These are phyloP conservation scores for Coemansia biformis DNA, from an alignment of 192 early-diverging fungal species.

Conservation along the genomic window DNA sequence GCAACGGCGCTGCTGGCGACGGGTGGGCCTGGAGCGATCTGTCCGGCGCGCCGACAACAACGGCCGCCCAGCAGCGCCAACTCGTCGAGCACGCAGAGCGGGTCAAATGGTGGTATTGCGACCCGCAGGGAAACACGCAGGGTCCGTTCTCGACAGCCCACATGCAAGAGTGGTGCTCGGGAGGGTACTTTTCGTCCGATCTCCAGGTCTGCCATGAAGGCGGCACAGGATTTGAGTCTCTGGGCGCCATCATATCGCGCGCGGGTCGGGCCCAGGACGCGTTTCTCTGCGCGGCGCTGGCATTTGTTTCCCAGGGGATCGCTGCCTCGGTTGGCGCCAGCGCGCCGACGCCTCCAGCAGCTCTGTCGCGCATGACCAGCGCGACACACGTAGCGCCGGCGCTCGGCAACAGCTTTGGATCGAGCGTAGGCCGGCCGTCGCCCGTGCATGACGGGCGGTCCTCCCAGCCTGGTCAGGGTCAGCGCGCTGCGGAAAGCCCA, in stretches of 20 bases:
- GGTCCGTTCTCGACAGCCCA: slow-evolving; percentile 83
- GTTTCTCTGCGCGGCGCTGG: slow-evolving; percentile 56
- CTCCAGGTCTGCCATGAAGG: slow-evolving; percentile 80
- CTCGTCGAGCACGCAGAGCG: slow-evolving; percentile 39
- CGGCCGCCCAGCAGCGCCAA: slow-evolving; percentile 7
- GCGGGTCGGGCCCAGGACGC: slow-evolving; percentile 64
- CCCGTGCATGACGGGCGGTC: background rate
- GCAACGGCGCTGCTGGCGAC: slow-evolving; percentile 7
- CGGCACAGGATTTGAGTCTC: slow-evolving; percentile 71
- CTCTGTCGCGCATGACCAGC: slow-evolving; percentile 30
- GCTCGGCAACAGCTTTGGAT: background rate
- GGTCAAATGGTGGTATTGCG: slow-evolving; percentile 76
- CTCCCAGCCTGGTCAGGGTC: background rate
- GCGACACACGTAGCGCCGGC: slow-evolving; percentile 4
- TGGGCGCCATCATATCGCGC: slow-evolving; percentile 61
- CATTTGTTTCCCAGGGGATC: slow-evolving; percentile 10
- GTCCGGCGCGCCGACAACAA: background rate
- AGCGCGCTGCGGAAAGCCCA: background rate
- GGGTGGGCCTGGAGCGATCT: slow-evolving; percentile 16
- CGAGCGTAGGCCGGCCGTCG: background rate
- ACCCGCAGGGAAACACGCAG: slow-evolving; percentile 78
- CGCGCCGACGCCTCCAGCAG: slow-evolving; percentile 25
- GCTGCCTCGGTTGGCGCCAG: slow-evolving; percentile 7
- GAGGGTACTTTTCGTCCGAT: slow-evolving; percentile 75
- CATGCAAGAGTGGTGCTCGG: slow-evolving; percentile 94